phyloP scores from a whole-genome alignment of 257 asterid species.

The Solanum acaule region DNA sequence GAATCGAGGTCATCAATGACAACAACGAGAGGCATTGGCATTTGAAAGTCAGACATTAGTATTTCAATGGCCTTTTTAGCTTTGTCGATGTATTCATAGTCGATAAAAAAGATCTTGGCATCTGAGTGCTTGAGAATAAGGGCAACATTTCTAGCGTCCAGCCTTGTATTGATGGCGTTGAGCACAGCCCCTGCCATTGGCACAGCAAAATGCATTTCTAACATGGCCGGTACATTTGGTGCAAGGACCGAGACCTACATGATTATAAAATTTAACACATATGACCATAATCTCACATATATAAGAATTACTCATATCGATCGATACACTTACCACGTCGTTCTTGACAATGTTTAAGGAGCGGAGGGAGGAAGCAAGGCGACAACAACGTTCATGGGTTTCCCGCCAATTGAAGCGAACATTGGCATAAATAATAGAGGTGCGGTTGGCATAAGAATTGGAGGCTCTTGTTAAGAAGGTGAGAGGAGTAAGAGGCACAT shows the following conservation, averaged over 20 bases:
- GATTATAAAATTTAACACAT: background rate
- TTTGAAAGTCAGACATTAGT: slow-evolving; percentile 11
- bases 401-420: slow-evolving; percentile 61
- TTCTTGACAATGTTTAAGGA: slow-evolving; percentile 44
- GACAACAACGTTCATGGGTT: slow-evolving; percentile 60
- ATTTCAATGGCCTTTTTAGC: slow-evolving; percentile 46
- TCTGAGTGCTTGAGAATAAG: slow-evolving; percentile 64
- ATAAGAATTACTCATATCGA: background rate
- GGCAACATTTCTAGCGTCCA: slow-evolving; percentile 52
- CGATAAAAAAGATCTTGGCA: slow-evolving; percentile 61
- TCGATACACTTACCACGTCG: slow-evolving; percentile 42
- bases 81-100: slow-evolving; percentile 33
- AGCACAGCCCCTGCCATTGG: slow-evolving; percentile 97
- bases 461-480: slow-evolving; percentile 69
- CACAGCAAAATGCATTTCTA: slow-evolving; percentile 90
- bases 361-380: slow-evolving; percentile 66
- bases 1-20: slow-evolving; percentile 53
- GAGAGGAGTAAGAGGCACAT: slow-evolving; percentile 60
- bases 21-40: slow-evolving; percentile 36
- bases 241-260: slow-evolving; percentile 78
- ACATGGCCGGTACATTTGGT: slow-evolving; percentile 70
- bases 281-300: background rate
- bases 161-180: slow-evolving; percentile 71
- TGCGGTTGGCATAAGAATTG: slow-evolving; percentile 36
- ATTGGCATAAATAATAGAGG: slow-evolving; percentile 42